Evolutionary conservation across 768 basidiomycete species (phyloP), one percentile per base, ranked within the genome.

Genomic region (Russula foetens): DNA sequence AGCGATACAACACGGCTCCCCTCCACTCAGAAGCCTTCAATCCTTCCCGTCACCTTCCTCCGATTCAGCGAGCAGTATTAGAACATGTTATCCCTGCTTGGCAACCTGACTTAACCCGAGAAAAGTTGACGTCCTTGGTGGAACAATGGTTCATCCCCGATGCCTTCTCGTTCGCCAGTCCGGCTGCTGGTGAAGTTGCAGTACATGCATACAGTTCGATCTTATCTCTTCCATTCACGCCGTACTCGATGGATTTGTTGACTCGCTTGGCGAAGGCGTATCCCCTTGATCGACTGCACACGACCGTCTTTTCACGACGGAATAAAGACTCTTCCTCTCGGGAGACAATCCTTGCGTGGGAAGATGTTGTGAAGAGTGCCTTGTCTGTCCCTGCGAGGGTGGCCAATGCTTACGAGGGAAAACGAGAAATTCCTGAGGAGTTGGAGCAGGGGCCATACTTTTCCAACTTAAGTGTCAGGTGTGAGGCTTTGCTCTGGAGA

Each of bases 131-230:
- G 14, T 53, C 70, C 2, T 71, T 92, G 19, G 65, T 84, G 1
- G 78, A 84, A 43, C 84, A 86, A 61, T 92, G 85, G 70, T 92
- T 94, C 68, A 84, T 82, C 67, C 91, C 91, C 6, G 81, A 84
- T 67, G 67, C 73, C 23, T 82, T 85, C 68, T 77, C 74, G 15
- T 83, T 79, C 64, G 73, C 84, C 2, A 76, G 76, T 9, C 61
- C 75, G 9, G 68, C 74, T 7, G 80, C 85, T 0, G 81, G 81
- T 24, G 73, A 82, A 31, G 74, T 85, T 19, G 82, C 82, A 14
- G 55, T 84, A 5, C 71, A 76, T 47, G 83, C 88, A 3, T 92
- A 90, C 70, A 80, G 82, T 23, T 83, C 82, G 0, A 76, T 94
- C 46, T 72, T 85, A 58, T 76, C 82, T 17, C 67, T 76, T 31